Conservation (phyloP, 257 asterid genomes). For the Salvia miltiorrhiza region DNA sequence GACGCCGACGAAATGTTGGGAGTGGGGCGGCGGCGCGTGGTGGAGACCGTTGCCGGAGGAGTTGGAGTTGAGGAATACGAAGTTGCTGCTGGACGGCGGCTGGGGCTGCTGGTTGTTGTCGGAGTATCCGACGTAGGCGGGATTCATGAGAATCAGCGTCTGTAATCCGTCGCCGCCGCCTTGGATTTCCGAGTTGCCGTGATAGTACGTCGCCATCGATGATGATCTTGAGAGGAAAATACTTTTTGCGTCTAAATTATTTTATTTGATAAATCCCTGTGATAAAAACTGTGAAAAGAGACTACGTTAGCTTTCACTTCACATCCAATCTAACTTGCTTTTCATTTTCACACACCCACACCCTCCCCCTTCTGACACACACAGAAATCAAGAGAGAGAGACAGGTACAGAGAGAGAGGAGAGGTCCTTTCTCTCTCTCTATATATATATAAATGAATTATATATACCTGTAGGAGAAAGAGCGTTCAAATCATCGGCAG, state of each 20-base stretch:
- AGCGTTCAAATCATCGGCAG: constrained; percentile 35
- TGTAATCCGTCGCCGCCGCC: constrained; percentile 77
- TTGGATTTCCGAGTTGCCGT: constrained; percentile 79
- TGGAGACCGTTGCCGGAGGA: constrained; percentile 25
- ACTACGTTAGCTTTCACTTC: constrained; percentile 33
- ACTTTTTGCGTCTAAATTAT: background rate
- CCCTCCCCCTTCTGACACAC: background rate
- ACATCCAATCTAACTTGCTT: constrained; percentile 22
- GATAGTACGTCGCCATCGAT: constrained; percentile 81
- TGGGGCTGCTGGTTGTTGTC: constrained; percentile 49
- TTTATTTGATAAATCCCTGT: background rate
- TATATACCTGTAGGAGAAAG: constrained; percentile 13
- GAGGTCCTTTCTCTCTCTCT: too few relatives aligned
- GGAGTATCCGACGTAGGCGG: constrained; percentile 76
- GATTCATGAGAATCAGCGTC: constrained; percentile 89
- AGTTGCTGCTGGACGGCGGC: constrained; percentile 36
- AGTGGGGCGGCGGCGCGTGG: constrained; percentile 70
- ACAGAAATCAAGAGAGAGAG: constrained; percentile 14
- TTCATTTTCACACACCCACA: background rate
- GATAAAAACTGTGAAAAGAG: constrained; percentile 10
- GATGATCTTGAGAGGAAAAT: constrained; percentile 3
- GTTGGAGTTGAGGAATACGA: constrained; percentile 65
- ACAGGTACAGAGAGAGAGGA: background rate
- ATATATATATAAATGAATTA: background rate
- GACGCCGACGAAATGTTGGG: constrained; percentile 68